These are phyloP conservation scores for Beta macrorhiza DNA, from an alignment of 179 eudicot species.

Conservation along the genomic window DNA sequence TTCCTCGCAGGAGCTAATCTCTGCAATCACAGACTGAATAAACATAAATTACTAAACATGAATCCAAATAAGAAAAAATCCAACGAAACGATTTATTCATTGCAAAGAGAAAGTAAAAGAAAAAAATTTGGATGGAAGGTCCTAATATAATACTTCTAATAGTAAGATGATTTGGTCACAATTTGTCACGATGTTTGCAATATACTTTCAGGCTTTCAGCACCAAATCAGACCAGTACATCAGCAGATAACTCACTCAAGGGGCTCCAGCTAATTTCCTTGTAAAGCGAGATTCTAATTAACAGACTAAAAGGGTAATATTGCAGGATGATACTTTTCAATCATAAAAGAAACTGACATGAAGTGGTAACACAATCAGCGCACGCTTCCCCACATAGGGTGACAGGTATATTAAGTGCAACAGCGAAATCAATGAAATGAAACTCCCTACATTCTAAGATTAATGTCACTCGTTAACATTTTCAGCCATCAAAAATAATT, in stretches of 20 bases:
- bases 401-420: background rate
- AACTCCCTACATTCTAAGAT: background rate
- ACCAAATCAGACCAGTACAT: background rate
- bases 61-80: slow-evolving; percentile 10
- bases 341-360: background rate
- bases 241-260: background rate
- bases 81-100: background rate
- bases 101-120: background rate
- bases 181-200: background rate
- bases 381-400: background rate
- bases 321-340: background rate
- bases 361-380: background rate
- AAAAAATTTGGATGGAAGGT: background rate
- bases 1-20: slow-evolving; percentile 85
- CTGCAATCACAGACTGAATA: slow-evolving; percentile 87
- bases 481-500: background rate
- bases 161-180: background rate
- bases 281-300: background rate
- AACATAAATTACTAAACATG: slow-evolving; percentile 18
- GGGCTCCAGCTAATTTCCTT: background rate
- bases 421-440: background rate
- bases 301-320: background rate
- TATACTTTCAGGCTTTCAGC: background rate
- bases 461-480: background rate
- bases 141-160: background rate